phyloP scores from a whole-genome alignment of 2,329 filamentous ascomycete species.

The Ilyonectria destructans region DNA sequence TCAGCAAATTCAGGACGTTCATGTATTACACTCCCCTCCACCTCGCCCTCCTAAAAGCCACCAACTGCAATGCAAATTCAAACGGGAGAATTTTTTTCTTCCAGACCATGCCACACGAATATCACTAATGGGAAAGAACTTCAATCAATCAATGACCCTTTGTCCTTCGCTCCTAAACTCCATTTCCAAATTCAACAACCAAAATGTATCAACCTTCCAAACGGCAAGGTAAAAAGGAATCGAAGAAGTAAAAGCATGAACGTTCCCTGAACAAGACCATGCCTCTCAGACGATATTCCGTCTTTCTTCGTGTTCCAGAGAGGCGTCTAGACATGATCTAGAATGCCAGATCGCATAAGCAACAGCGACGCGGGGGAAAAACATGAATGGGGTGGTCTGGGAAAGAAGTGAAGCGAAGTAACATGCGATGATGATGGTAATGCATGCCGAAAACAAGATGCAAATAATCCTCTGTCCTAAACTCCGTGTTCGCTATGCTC shows the following conservation, averaged over 20 bases:
- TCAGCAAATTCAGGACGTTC: slow-evolving; percentile 32
- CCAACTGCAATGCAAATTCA: slow-evolving; percentile 28
- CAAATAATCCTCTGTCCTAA: slow-evolving; percentile 47
- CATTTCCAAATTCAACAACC: slow-evolving; percentile 34
- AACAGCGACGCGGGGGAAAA: slow-evolving; percentile 11
- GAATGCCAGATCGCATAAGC: slow-evolving; percentile 7
- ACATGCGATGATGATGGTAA: slow-evolving; percentile 36
- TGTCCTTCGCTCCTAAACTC: slow-evolving; percentile 36
- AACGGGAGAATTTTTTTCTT: slow-evolving; percentile 45
- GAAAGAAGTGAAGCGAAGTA: slow-evolving; percentile 33
- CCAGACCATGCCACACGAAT: slow-evolving; percentile 38
- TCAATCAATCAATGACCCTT: slow-evolving; percentile 27
- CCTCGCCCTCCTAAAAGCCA: slow-evolving; percentile 30
- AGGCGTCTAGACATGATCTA: slow-evolving; percentile 33
- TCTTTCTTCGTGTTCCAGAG: slow-evolving; percentile 30
- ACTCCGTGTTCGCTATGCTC: slow-evolving; percentile 62
- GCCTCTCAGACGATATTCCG: slow-evolving; percentile 33
- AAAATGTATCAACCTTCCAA: slow-evolving; percentile 24
- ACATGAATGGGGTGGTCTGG: slow-evolving; percentile 34
- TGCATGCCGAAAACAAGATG: slow-evolving; percentile 45
- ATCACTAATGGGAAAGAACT: slow-evolving; percentile 22
- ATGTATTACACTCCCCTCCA: slow-evolving; percentile 43
- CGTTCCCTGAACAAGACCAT: slow-evolving; percentile 24
- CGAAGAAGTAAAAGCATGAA: slow-evolving; percentile 22
- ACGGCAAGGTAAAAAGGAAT: slow-evolving; percentile 15